Conservation (phyloP, 75 land plant species). For the Cunninghamia lanceolata region DNA sequence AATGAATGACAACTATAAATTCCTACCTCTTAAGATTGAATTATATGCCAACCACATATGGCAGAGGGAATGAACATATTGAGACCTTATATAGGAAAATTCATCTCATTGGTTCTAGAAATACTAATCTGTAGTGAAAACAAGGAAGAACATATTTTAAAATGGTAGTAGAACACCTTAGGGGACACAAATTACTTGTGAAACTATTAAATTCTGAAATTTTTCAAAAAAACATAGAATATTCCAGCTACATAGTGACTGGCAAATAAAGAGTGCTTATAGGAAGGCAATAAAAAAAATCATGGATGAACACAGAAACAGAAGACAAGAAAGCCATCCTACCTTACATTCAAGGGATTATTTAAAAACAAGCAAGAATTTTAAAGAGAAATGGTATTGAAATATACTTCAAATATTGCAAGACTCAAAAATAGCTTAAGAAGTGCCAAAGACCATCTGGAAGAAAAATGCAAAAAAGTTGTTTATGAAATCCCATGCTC, state of each 20-base stretch:
- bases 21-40: neutral
- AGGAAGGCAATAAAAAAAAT: too few species aligned
- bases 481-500: too few species aligned
- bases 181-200: neutral
- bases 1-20: neutral
- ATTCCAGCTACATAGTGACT: neutral
- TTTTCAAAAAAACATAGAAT: neutral
- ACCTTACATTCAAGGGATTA: too few species aligned
- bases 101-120: neutral
- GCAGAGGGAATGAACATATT: neutral
- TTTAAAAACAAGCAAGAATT: too few species aligned
- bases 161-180: neutral
- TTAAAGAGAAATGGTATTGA: too few species aligned
- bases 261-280: neutral
- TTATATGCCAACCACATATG: neutral
- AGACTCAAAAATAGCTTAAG: too few species aligned
- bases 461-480: too few species aligned
- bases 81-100: neutral
- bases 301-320: too few species aligned
- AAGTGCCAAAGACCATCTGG: too few species aligned
- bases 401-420: too few species aligned
- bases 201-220: neutral
- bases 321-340: too few species aligned
- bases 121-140: neutral
- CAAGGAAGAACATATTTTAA: neutral